These are phyloP conservation scores for Kalaharituber pfeilii DNA, from an alignment of 2,329 filamentous ascomycete species.

Conservation along the genomic window DNA sequence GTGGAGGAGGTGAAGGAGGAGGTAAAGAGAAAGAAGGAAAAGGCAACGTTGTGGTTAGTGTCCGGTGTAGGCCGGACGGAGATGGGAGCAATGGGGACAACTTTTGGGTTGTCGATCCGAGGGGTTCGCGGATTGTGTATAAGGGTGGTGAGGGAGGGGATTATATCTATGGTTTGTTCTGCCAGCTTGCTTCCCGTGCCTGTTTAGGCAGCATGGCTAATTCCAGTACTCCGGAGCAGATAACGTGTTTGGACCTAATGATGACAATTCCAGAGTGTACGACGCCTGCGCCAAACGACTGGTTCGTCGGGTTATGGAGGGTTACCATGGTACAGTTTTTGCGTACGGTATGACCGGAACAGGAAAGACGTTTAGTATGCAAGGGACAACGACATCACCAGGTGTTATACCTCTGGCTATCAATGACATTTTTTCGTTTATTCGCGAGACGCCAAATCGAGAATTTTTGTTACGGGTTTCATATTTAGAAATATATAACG, in stretches of 20 bases:
- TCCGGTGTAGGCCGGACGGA: conserved; percentile 71
- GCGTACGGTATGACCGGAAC: conserved; percentile 98
- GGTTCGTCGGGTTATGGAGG: conserved; percentile 94
- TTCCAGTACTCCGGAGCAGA: conserved; percentile 37
- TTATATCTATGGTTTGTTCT: conserved; percentile 63
- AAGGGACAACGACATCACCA: conserved; percentile 85
- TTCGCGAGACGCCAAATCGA: conserved; percentile 82
- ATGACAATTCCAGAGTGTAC: conserved; percentile 89
- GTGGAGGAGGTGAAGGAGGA: conserved; percentile 20
- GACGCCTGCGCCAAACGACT: conserved; percentile 85
- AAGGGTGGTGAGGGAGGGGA: conserved; percentile 79
- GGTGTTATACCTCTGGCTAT: conserved; percentile 95
- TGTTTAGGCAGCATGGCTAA: background rate
- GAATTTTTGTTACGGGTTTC: conserved; percentile 92
- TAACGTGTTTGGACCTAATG: conserved; percentile 87
- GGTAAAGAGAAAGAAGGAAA: conserved; percentile 74
- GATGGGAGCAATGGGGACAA: conserved; percentile 42
- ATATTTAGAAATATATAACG: conserved; percentile 98
- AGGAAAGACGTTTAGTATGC: conserved; percentile 98
- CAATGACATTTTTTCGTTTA: conserved; percentile 98
- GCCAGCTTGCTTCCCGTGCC: conserved; percentile 17
- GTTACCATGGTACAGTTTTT: conserved; percentile 95
- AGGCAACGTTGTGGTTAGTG: conserved; percentile 90
- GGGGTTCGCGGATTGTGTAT: conserved; percentile 65
- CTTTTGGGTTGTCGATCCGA: conserved; percentile 85